Base-by-base conservation (phyloP, 805 yeast species). In the Naumovozyma baii region DNA sequence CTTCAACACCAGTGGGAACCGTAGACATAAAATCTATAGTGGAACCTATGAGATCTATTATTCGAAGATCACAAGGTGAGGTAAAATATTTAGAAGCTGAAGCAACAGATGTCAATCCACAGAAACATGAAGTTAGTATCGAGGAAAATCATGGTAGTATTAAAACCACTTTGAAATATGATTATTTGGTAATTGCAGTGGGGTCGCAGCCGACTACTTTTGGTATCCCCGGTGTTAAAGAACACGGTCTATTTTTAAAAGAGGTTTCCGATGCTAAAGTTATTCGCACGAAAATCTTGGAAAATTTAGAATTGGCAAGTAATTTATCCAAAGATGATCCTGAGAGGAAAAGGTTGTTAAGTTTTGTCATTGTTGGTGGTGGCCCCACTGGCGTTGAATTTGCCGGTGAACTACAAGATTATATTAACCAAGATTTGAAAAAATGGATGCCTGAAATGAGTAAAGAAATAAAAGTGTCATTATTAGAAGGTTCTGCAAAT, bases 381-480 rank as follows among this genome's bases (percentile, higher is more conserved):
- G 97, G 97, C 48, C 96, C 97, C 61, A 88, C 97, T 33, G 97
- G 97, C 69, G 96, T 88, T 46, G 96, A 87, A 68, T 83, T 87
- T 54, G 96, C 96, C 50, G 97, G 95, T 57, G 96, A 90, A 67
- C 69, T 88, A 53, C 94, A 83, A 67, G 97, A 88, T 65, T 90
- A 84, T 66, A 83, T 87, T 46, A 87, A 83, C 62, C 94, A 88
- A 63, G 97, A 88, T 64, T 72, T 88, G 65, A 67, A 69, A 54
- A 83, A 80, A 66, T 84, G 94, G 87, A 81, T 84, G 67, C 96
- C 96, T 33, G 81, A 74, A 54, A 75, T 88, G 49, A 79, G 85
- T 48, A 68, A 72, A 51, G 96, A 88, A 63, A 76, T 87, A 64
- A 75, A 76, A 54, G 92, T 90, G 38, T 74, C 90, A 36, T 72